These are phyloP conservation scores for Protomyces macrosporus DNA, from an alignment of 1,139 yeast species.

Conservation along the genomic window DNA sequence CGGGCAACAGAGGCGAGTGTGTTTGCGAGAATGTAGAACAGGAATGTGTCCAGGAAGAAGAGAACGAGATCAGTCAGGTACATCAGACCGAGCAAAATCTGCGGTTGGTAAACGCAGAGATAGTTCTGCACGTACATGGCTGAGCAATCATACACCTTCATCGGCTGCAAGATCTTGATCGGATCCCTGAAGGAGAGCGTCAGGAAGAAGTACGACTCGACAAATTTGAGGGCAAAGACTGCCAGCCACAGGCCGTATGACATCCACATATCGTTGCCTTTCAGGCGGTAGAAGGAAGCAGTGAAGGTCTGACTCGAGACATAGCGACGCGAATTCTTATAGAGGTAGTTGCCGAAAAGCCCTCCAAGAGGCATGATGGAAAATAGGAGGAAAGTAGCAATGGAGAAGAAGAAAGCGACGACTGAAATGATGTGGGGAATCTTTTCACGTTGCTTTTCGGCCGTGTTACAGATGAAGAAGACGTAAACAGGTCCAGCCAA, in stretches of 20 bases:
- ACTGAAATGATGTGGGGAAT: constrained; percentile 79
- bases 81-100: constrained; percentile 86
- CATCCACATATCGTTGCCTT: constrained; percentile 93
- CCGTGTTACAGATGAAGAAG: constrained; percentile 62
- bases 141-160: constrained; percentile 61
- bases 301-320: constrained; percentile 95
- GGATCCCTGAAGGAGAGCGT: constrained; percentile 90
- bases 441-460: constrained; percentile 58
- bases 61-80: constrained; percentile 81
- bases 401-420: constrained; percentile 83
- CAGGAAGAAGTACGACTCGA: constrained; percentile 91
- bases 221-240: constrained; percentile 80
- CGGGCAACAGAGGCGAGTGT: constrained; percentile 94
- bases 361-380: constrained; percentile 97
- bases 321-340: constrained; percentile 79
- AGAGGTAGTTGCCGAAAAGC: constrained; percentile 85
- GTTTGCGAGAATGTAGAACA: constrained; percentile 97
- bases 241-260: constrained; percentile 85
- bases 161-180: constrained; percentile 63
- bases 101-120: constrained; percentile 79
- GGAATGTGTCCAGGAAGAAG: constrained; percentile 96
- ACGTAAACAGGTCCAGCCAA: constrained; percentile 83
- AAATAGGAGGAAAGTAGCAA: constrained; percentile 77
- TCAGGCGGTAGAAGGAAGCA: constrained; percentile 74
- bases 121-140: constrained; percentile 88